These are phyloP conservation scores for Mucuna pruriens DNA, from an alignment of 306 rosid species.

Conservation along the genomic window DNA sequence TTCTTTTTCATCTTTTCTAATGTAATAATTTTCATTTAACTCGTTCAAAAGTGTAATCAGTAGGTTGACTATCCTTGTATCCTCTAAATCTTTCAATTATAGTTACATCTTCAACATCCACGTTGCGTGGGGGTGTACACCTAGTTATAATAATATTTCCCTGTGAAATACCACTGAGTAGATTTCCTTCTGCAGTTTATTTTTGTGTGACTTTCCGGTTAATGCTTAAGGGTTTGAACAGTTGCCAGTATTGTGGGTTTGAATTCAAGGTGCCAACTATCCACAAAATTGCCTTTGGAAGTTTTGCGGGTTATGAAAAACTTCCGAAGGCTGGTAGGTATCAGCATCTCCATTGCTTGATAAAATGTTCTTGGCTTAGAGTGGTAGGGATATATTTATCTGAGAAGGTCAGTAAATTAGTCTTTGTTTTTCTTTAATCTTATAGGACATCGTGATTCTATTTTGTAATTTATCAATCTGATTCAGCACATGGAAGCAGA, in stretches of 20 bases:
- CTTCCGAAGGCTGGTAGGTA: neutral
- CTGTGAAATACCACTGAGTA: neutral
- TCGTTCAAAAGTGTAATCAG: neutral
- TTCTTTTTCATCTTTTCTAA: no score
- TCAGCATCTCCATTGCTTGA: neutral
- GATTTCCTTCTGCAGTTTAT: neutral
- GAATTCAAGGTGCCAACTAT: neutral
- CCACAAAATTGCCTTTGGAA: neutral
- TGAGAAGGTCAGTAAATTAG: neutral
- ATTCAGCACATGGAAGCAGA: no score
- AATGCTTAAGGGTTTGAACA: neutral
- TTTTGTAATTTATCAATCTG: no score
- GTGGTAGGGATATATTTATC: neutral
- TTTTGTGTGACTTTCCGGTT: neutral
- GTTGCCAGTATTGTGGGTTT: neutral
- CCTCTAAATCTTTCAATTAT: neutral
- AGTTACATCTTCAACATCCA: neutral
- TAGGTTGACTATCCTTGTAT: neutral
- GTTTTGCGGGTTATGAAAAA: neutral
- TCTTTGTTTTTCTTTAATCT: neutral
- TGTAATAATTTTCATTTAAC: no score
- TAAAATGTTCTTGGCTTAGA: neutral
- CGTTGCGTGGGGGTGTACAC: neutral
- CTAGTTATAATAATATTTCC: neutral
- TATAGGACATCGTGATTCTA: neutral